phyloP scores from a whole-genome alignment of 305 asterid species.

The Rubia tinctorum region DNA sequence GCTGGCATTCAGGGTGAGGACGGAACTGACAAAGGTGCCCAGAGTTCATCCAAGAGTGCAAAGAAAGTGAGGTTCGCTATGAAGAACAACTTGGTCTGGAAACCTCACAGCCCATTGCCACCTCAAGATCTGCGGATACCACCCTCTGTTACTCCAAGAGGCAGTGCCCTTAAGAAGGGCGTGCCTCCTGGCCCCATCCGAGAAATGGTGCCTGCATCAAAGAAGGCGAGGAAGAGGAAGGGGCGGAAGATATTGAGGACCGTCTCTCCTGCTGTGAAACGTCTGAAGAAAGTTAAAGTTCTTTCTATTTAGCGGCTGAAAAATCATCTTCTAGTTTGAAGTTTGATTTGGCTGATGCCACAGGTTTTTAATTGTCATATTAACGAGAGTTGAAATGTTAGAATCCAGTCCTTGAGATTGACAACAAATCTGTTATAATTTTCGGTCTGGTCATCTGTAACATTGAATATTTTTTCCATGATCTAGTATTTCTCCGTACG shows the following conservation, averaged over 20 bases:
- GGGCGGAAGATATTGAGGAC: constrained; percentile 10
- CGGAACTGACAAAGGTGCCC: constrained; percentile 28
- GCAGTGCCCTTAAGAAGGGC: constrained; percentile 95
- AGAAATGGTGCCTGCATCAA: constrained; percentile 36
- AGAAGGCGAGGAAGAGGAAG: constrained; percentile 38
- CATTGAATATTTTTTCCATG: not conserved
- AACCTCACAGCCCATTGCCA: constrained; percentile 87
- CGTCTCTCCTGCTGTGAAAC: constrained; percentile 8
- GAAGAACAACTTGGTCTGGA: constrained; percentile 94
- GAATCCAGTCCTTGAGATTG: not conserved
- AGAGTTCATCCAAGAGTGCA: constrained; percentile 61
- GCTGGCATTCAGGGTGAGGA: constrained; percentile 29
- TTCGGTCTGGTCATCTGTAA: not conserved
- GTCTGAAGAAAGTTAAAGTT: not conserved
- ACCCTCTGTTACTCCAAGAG: constrained; percentile 88
- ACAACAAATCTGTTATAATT: not conserved
- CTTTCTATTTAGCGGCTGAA: not conserved
- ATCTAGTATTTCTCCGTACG: not conserved
- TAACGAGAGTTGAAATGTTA: not conserved
- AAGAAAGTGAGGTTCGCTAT: constrained; percentile 86
- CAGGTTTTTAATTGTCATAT: not conserved
- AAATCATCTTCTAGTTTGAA: not conserved
- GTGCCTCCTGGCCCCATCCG: constrained; percentile 84
- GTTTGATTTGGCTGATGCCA: not conserved
- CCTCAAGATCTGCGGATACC: constrained; percentile 89